phyloP scores from a whole-genome alignment of 148 eudicot species.

The Rhododendron ovatum region DNA sequence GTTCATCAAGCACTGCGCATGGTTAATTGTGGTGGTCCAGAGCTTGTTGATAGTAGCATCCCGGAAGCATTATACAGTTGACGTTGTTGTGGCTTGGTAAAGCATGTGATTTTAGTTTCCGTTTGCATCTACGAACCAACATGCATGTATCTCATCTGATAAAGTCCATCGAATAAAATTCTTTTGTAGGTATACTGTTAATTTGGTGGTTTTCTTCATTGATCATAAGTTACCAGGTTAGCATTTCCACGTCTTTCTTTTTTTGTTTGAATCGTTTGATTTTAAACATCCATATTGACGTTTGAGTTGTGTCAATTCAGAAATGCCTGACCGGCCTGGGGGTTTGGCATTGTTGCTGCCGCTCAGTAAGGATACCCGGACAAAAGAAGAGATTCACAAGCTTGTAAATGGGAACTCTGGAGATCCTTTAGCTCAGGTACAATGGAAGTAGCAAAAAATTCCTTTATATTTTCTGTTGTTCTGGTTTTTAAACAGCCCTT shows the following conservation, averaged over 20 bases:
- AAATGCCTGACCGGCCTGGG: constrained; percentile 74
- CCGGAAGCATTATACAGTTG: constrained; percentile 96
- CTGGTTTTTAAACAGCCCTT: not conserved
- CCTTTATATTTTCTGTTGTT: not conserved
- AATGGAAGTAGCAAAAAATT: not conserved
- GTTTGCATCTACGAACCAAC: not conserved
- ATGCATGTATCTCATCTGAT: not conserved
- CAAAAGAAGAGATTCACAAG: constrained; percentile 78
- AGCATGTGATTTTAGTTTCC: not conserved
- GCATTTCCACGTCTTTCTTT: not conserved
- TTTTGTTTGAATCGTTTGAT: not conserved
- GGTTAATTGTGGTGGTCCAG: constrained; percentile 68
- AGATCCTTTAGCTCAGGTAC: constrained; percentile 77
- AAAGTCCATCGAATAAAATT: not conserved
- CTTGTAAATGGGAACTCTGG: constrained; percentile 71
- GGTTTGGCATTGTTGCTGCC: constrained; percentile 57
- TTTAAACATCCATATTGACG: not conserved
- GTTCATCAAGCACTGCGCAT: constrained; percentile 75
- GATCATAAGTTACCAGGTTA: constrained; percentile 85
- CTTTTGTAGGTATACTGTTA: constrained; percentile 82
- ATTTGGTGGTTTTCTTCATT: constrained; percentile 81
- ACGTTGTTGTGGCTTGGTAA: constrained; percentile 88
- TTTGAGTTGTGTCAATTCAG: constrained; percentile 29
- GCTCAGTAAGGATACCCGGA: constrained; percentile 60
- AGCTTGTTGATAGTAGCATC: constrained; percentile 95